Evolutionary conservation across 1,139 yeast genomes (phyloP), one percentile per base, ranked within the genome.

Genomic region (Citeromyces siamensis): DNA sequence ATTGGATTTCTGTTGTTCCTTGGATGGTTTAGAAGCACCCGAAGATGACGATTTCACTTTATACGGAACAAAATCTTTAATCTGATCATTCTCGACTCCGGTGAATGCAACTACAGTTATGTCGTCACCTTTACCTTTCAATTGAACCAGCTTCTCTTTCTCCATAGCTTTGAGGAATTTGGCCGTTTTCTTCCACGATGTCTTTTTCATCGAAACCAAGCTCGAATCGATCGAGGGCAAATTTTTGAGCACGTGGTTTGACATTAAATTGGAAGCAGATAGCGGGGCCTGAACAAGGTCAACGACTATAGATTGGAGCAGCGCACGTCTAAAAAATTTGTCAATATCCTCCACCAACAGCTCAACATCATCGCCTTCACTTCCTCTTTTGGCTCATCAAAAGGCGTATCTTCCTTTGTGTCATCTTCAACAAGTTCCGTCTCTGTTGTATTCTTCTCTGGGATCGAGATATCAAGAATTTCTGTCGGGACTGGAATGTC

Each of bases 101-200:
- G 71, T 71, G 10, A 72, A 64, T 3, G 70, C 60, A 6, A 67
- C 62, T 10, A 86, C 60, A 0, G 71, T 66, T 21, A 84, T 60
- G 49, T 82, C 94, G 42, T 88, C 93, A 17, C 68, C 81, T 47
- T 84, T 81, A 8, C 90, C 94, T 46, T 84, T 83, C 12, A 77
- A 57, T 38, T 70, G 71, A 19, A 84, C 45, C 40, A 78, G 71
- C 2, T 74, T 73, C 36, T 68, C 66, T 51, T 85, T 88, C 44
- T 82, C 94, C 78, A 86, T 84, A 4, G 81, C 76, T 51, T 85
- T 88, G 39, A 88, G 60, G 49, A 77, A 85, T 55, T 86, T 88
- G 16, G 88, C 69, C 2, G 93, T 75, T 51, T 90, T 90, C 54
- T 82, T 86, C 94, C 94, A 88, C 3, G 88, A 73, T 0, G 95